Evolutionary conservation across 768 basidiomycete species (phyloP).

Genomic region (Pleurotus sapidus): DNA sequence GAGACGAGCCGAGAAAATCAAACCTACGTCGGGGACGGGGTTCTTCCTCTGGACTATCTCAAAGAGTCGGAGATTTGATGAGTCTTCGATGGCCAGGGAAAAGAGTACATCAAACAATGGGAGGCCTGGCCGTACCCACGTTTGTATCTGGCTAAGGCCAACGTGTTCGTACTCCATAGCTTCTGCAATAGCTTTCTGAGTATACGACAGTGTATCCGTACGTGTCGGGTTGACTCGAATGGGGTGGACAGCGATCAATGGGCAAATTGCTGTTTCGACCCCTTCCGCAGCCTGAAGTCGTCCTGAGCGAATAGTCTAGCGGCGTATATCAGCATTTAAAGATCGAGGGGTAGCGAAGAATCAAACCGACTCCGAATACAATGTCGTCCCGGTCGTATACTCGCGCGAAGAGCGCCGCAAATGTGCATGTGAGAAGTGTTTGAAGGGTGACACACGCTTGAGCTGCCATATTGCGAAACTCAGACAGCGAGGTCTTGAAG

Average conservation of each 20-base stretch:
- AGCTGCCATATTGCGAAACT: slow-evolving; percentile 21
- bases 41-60: slow-evolving; percentile 24
- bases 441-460: slow-evolving; percentile 28
- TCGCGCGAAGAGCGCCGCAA: slow-evolving; percentile 22
- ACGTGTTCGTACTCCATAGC: slow-evolving; percentile 29
- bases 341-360: not conserved
- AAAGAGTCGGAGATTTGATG: slow-evolving; percentile 18
- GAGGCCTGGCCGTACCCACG: slow-evolving; percentile 28
- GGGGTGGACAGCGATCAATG: slow-evolving; percentile 29
- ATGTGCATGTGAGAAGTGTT: slow-evolving; percentile 27
- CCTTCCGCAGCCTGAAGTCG: slow-evolving; percentile 27
- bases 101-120: slow-evolving; percentile 28
- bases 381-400: slow-evolving; percentile 25
- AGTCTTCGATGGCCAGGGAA: slow-evolving; percentile 25
- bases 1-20: too few species aligned
- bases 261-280: slow-evolving; percentile 24
- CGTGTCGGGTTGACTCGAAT: slow-evolving; percentile 22
- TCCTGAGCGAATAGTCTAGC: slow-evolving; percentile 32
- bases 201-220: slow-evolving; percentile 15
- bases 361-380: slow-evolving; percentile 28
- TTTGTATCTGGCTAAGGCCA: slow-evolving; percentile 27
- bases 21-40: slow-evolving; percentile 29
- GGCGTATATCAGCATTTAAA: not conserved
- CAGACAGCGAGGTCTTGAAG: slow-evolving; percentile 20
- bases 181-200: slow-evolving; percentile 24